Percentiles rank a stretch among this genome's conserved stretches.
Evolutionary conservation across 768 basidiomycete species (phyloP).

Genomic region (Psilocybe sp.): DNA sequence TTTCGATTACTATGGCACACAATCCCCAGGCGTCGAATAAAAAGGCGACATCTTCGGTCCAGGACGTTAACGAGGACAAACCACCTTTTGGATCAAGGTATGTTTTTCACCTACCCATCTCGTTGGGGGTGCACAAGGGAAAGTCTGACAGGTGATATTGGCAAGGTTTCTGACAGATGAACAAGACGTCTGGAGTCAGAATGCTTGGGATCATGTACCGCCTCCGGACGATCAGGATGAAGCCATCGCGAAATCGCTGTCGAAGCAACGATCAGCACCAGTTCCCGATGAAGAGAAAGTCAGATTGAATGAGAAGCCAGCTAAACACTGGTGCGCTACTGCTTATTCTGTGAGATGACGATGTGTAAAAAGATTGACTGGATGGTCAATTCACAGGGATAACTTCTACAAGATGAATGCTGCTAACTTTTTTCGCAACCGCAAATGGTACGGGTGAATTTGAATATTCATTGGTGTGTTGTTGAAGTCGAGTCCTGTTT

Average conservation of each 20-base stretch:
- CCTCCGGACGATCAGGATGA: constrained; percentile 79
- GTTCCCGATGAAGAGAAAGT: constrained; percentile 71
- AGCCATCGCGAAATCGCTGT: constrained; percentile 66
- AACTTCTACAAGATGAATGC: constrained; percentile 87
- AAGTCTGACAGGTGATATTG: background rate
- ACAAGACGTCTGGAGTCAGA: constrained; percentile 78
- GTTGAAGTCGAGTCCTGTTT: background rate
- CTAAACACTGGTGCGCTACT: constrained; percentile 61
- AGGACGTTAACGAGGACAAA: constrained; percentile 49
- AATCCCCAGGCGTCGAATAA: constrained; percentile 13
- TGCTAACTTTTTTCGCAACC: constrained; percentile 89
- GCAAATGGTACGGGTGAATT: constrained; percentile 66
- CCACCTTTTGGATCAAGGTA: constrained; percentile 76
- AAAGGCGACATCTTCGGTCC: constrained; percentile 62
- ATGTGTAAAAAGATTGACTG: too few species aligned
- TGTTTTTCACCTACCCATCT: constrained; percentile 6
- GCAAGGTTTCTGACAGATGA: constrained; percentile 67
- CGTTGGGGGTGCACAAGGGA: background rate
- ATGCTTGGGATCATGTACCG: constrained; percentile 91
- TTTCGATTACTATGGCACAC: background rate
- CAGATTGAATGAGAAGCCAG: constrained; percentile 71
- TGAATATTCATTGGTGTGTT: constrained; percentile 6
- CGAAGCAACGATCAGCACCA: constrained; percentile 67
- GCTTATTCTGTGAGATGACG: background rate
- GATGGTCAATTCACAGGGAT: constrained; percentile 59